phyloP scores from a whole-genome alignment of 2,329 filamentous ascomycete genomes.

The Knufia fluminis region DNA sequence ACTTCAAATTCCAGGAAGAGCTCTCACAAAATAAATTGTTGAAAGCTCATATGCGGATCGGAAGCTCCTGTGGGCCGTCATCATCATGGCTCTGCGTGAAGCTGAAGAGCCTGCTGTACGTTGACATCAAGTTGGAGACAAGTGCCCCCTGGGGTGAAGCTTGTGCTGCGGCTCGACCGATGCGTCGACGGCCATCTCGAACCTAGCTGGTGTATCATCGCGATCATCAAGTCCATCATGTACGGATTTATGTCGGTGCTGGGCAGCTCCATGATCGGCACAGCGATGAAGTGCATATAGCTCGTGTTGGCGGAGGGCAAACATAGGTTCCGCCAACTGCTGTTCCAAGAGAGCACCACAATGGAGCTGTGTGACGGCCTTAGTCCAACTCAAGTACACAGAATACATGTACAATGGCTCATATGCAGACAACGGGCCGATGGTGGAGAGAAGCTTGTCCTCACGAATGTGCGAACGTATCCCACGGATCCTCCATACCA shows the following conservation, averaged over 20 bases:
- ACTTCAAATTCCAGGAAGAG: background rate
- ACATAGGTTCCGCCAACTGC: too few species aligned
- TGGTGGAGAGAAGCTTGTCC: too few species aligned
- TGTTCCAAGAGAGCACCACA: too few species aligned
- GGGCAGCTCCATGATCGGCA: background rate
- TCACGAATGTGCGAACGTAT: too few species aligned
- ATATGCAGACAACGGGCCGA: too few species aligned
- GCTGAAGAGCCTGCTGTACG: background rate
- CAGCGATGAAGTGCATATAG: background rate
- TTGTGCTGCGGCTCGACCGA: background rate
- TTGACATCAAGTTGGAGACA: background rate
- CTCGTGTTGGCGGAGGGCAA: background rate
- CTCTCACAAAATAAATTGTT: background rate
- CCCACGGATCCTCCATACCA: too few species aligned
- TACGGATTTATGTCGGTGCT: background rate
- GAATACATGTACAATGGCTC: too few species aligned
- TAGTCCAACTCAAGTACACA: too few species aligned
- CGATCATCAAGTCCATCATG: background rate
- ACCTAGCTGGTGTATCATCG: background rate
- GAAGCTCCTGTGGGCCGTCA: conserved; percentile 1
- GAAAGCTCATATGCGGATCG: background rate
- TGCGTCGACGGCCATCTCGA: background rate
- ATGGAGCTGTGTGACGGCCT: too few species aligned
- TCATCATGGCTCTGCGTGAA: background rate
- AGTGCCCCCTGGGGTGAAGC: background rate